Percentiles rank a stretch among this genome's conserved stretches.
Conservation (phyloP, 1,284 basidiomycete genomes). For the Ceratobasidium sp. region DNA sequence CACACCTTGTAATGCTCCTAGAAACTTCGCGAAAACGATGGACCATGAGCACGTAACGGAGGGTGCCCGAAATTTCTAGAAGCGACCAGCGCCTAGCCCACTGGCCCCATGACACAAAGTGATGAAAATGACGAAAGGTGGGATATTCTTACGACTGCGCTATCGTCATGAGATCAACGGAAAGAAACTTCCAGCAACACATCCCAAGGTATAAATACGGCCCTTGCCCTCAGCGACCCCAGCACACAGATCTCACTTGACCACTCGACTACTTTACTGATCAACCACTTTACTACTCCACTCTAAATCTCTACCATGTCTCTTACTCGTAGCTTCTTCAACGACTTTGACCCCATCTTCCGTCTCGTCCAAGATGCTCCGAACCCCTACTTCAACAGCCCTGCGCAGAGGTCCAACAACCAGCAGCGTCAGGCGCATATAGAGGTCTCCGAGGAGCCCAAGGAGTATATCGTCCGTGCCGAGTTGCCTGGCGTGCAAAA, state of each 20-base stretch:
- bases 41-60: background rate
- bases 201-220: constrained; percentile 14
- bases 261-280: background rate
- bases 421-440: constrained; percentile 42
- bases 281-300: constrained; percentile 15
- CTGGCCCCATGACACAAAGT: background rate
- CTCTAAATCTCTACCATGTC: constrained; percentile 43
- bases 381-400: constrained; percentile 4
- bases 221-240: background rate
- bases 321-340: constrained; percentile 43
- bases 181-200: constrained; percentile 30
- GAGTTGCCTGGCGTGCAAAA: constrained; percentile 48
- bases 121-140: constrained; percentile 8
- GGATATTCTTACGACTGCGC: background rate
- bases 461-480: constrained; percentile 47
- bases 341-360: constrained; percentile 46
- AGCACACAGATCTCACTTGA: constrained; percentile 16
- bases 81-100: constrained; percentile 36
- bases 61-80: constrained; percentile 42
- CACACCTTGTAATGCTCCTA: background rate
- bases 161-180: background rate
- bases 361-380: constrained; percentile 45
- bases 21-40: constrained; percentile 17
- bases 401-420: background rate
- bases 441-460: constrained; percentile 45